Evolutionary conservation across 345 rosid genomes (phyloP).

Genomic region (Zanthoxylum bungeanum): DNA sequence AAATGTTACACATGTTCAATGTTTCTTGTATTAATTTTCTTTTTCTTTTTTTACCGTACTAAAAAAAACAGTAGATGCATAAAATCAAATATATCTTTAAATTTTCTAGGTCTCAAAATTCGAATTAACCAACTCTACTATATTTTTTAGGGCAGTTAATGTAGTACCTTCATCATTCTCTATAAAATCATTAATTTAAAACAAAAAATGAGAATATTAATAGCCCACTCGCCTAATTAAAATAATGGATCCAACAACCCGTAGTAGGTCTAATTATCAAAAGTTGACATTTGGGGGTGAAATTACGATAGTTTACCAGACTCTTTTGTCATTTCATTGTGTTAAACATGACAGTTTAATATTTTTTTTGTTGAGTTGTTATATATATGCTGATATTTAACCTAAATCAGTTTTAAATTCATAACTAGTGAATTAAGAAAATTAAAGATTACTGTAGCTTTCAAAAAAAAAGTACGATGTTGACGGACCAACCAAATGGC

Average conservation of each 20-base stretch:
- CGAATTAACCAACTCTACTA: no score
- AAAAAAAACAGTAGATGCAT: no score
- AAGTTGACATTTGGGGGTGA: slow-evolving; percentile 7
- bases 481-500: slow-evolving; percentile 45
- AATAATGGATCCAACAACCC: no score
- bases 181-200: no score
- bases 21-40: no score
- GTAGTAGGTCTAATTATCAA: slow-evolving; percentile 2
- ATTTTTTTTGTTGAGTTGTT: slow-evolving; percentile 13
- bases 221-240: not conserved
- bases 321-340: not conserved
- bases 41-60: no score
- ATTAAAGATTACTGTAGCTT: not conserved
- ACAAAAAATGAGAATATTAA: not conserved
- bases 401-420: slow-evolving; percentile 12
- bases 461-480: slow-evolving; percentile 32
- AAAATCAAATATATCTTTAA: no score
- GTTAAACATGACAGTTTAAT: slow-evolving; percentile 9
- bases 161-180: no score
- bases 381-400: slow-evolving; percentile 19
- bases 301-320: slow-evolving; percentile 24
- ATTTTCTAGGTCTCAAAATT: no score
- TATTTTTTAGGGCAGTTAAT: no score
- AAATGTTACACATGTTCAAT: no score
- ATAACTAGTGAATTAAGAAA: not conserved